Evolutionary conservation across 2,329 filamentous ascomycete genomes (phyloP).

Genomic region (Coniochaeta sp.): DNA sequence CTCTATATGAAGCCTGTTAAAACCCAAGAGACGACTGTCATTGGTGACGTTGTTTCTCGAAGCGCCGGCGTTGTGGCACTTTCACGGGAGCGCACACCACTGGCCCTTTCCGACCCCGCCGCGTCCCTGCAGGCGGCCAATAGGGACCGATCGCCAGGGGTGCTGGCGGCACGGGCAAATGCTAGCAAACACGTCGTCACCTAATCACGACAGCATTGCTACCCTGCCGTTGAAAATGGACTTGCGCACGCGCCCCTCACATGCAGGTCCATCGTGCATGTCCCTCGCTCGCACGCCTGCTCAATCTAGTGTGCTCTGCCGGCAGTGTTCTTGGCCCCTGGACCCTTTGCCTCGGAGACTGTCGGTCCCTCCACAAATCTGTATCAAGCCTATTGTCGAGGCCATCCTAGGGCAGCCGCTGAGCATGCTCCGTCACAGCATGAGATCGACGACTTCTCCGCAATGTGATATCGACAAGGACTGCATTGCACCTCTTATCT

Average conservation of each 20-base stretch:
- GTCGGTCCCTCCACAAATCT: background rate
- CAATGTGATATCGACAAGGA: background rate
- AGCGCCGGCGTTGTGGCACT: conserved; percentile 1
- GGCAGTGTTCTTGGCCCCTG: background rate
- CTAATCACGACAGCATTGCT: background rate
- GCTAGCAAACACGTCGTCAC: background rate
- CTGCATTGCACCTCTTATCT: background rate
- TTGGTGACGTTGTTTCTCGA: conserved; percentile 2
- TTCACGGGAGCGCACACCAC: background rate
- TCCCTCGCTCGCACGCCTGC: background rate
- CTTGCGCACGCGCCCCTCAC: background rate
- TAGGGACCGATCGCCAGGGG: background rate
- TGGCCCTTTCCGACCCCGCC: background rate
- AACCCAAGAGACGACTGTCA: background rate
- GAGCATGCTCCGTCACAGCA: background rate
- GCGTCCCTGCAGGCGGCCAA: background rate
- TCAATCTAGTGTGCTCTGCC: background rate
- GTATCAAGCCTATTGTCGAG: background rate
- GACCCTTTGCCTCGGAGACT: background rate
- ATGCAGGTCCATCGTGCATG: background rate
- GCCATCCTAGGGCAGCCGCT: background rate
- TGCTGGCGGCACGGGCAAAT: background rate
- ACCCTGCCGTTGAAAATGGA: background rate
- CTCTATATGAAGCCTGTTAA: conserved; percentile 1
- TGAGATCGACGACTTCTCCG: background rate